phyloP scores from a whole-genome alignment of 1,139 yeast genomes.

The Tardiomyces blankii region DNA sequence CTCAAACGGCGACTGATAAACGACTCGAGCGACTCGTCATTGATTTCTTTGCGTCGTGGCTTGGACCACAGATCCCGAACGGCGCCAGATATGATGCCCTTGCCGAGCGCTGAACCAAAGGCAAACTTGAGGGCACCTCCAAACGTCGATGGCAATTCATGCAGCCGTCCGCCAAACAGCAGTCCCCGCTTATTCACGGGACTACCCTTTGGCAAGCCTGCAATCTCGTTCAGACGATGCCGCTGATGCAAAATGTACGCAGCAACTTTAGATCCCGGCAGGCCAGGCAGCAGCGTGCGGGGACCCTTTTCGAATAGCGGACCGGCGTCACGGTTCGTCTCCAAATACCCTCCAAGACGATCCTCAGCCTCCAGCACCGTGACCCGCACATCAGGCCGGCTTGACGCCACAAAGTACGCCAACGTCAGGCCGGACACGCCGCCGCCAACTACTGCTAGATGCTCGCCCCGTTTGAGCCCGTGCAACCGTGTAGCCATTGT shows the following conservation, averaged over 20 bases:
- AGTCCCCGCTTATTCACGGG: constrained; percentile 52
- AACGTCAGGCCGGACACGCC: constrained; percentile 81
- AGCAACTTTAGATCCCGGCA: constrained; percentile 24
- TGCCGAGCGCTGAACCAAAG: constrained; percentile 24
- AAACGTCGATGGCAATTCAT: constrained; percentile 21
- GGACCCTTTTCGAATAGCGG: constrained; percentile 31
- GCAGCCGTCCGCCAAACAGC: constrained; percentile 27
- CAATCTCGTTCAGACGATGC: constrained; percentile 33
- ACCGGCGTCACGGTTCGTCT: constrained; percentile 12
- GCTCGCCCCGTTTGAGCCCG: constrained; percentile 17
- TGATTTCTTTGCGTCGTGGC: constrained; percentile 15
- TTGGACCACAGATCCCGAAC: constrained; percentile 27
- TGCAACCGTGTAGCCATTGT: constrained; percentile 8
- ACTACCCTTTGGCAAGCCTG: constrained; percentile 39
- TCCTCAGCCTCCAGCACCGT: constrained; percentile 46
- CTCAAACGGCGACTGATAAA: constrained; percentile 68
- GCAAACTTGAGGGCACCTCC: constrained; percentile 18
- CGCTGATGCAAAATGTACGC: constrained; percentile 32
- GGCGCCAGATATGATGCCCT: constrained; percentile 26
- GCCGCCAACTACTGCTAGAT: constrained; percentile 49
- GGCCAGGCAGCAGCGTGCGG: constrained; percentile 30
- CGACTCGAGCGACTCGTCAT: constrained; percentile 63
- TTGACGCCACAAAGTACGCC: constrained; percentile 56
- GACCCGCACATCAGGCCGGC: constrained; percentile 55
- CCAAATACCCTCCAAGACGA: constrained; percentile 74